Evolutionary conservation across 768 basidiomycete species (phyloP), one percentile per base, ranked within the genome.

Genomic region (Pisolithus tinctorius): DNA sequence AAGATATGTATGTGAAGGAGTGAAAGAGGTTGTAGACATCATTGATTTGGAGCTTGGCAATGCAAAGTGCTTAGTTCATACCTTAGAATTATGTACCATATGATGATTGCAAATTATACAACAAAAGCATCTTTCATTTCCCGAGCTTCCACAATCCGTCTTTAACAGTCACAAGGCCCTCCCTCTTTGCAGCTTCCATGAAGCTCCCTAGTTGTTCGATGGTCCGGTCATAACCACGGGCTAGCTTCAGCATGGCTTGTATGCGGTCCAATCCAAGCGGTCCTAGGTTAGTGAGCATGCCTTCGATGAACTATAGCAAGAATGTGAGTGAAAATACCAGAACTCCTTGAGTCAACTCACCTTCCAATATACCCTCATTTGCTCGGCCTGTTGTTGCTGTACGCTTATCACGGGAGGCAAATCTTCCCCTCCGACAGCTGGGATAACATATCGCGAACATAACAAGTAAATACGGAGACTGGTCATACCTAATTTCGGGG

Each of bases 281-380:
- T 9, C 87, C 88, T 41, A 97, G 72, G 64, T 93, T 94, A 49
- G 83, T 92, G 51, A 96, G 83, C 86, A 93, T 92, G 27, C 88
- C 91, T 68, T 90, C 85, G 54, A 94, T 88, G 69, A 86, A 94
- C 87, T 91, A 54, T 40, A 50, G 41, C 36, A 11, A n/a, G 30
- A 52, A 37, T 27, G 20, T 20, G 47, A 10, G 3, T 11, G 43
- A 4, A 29, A 23, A 40, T 16, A 29, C 6, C 25, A 43, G 43
- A 16, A n/a, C 14, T 40, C 8, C 3, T 8, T n/a, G 20, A 5
- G 13, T 16, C 5, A 29, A 25, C 67, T 6, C 48, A 84, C 90
- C 81, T 88, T 91, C 91, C 91, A 94, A 64, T 84, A 89, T 1
- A 92, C 77, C 54, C 75, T 79, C 85, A 94, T 90, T 69, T 93